Base-by-base conservation (phyloP, 2,329 filamentous ascomycete species). In the Cordyceps fumosorosea region DNA sequence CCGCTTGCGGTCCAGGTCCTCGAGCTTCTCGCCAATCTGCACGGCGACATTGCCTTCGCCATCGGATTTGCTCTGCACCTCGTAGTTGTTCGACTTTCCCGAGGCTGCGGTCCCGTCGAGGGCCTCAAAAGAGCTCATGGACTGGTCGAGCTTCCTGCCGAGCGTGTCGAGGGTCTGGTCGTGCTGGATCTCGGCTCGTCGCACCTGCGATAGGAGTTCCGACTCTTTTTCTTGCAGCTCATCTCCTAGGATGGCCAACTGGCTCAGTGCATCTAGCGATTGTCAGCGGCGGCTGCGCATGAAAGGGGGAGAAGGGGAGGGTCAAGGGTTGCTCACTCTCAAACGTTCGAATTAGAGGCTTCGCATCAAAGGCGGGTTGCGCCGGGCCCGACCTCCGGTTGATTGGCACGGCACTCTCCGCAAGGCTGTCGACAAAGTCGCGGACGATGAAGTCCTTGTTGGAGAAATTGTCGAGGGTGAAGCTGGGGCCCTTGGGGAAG, bases 381-480 rank as follows among this genome's bases (percentile, higher is more conserved):
- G 78, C 80, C 66, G 84, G 82, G 8, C 84, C 87, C 16, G 93
- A 97, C 64, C 90, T 89, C 60, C 95, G 90, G 70, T 88, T 90
- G 24, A 83, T 80, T n/a, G 90, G 88, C 42, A 91, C 84, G 24
- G 91, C 90, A 68, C 82, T 89, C 66, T 98, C 93, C 56, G 93
- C 95, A 63, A 99, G 86, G 57, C 88, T 86, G 74, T 99, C 96
- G 69, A 99, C 88, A 73, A 99, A 99, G 78, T 99, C 95, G 71
- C 96, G 92, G 67, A 98, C 93, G 66, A 98, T 97, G 72, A 98
- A 99, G 77, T 98, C 95, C 70, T 90, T 90, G 73, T 82, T 90
- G 62, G 90, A 90, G 76, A 93, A 91, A 77, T 93, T 92, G 51
- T 96, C 91, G 64, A 98, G 82, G 11, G 87, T 91, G 78, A 97